A percentile compares a stretch with the other conserved stretches of the same genome.
Evolutionary conservation across 192 early-diverging fungal genomes (phyloP).

Genomic region (Backusella luteola): DNA sequence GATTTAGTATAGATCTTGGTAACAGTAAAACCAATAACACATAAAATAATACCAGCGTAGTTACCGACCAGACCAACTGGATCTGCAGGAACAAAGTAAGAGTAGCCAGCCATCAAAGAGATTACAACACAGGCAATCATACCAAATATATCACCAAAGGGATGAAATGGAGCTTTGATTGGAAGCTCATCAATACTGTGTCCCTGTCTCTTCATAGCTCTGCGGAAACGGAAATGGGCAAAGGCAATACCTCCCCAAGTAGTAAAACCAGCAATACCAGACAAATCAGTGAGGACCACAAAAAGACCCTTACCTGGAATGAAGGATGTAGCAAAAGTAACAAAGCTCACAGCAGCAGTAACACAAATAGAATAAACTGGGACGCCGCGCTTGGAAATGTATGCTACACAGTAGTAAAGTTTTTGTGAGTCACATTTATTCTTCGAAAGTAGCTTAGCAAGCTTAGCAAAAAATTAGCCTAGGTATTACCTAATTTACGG

Average conservation of each 20-base stretch:
- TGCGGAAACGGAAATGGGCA: constrained; percentile 81
- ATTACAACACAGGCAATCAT: constrained; percentile 28
- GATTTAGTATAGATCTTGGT: constrained; percentile 29
- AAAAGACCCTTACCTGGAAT: constrained; percentile 35
- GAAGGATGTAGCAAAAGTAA: constrained; percentile 33
- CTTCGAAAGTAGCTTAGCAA: not conserved
- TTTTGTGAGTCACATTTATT: not conserved
- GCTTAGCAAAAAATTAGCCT: not conserved
- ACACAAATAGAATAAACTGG: constrained; percentile 48
- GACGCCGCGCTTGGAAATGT: constrained; percentile 54
- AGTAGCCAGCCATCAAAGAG: constrained; percentile 23
- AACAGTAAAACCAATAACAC: constrained; percentile 3
- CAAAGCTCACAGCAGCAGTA: constrained; percentile 17
- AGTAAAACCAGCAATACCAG: constrained; percentile 34
- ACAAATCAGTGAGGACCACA: constrained; percentile 19
- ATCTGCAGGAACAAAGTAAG: constrained; percentile 31
- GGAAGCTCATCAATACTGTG: constrained; percentile 61
- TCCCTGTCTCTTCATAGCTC: constrained; percentile 70
- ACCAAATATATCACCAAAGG: constrained; percentile 27
- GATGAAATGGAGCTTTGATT: constrained; percentile 56
- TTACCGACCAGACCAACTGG: constrained; percentile 27
- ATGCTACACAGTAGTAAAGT: constrained; percentile 16
- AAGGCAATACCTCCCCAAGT: constrained; percentile 84
- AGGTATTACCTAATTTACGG: constrained; percentile 49
- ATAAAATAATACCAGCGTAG: constrained; percentile 29